A percentile compares a stretch with the other conserved stretches of the same genome.
Evolutionary conservation across 805 yeast genomes (phyloP).

Genomic region (Yamadazyma takamatsuzukensis): DNA sequence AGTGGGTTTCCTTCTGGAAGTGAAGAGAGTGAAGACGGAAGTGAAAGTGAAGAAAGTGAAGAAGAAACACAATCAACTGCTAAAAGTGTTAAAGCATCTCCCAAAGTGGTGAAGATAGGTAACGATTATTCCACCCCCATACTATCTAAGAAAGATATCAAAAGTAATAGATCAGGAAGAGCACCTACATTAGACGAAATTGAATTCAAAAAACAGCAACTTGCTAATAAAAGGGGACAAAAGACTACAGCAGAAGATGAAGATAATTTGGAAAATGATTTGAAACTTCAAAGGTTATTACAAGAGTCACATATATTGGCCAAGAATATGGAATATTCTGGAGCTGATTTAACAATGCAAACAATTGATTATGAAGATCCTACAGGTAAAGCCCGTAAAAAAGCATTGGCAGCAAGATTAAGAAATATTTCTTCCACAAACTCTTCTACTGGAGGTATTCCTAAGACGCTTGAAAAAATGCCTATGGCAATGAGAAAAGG

Average conservation of each 20-base stretch:
- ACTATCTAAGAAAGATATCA: slow-evolving; percentile 45
- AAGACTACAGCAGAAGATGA: slow-evolving; percentile 37
- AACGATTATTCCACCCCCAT: slow-evolving; percentile 29
- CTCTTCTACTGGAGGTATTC: slow-evolving; percentile 44
- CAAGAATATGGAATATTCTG: slow-evolving; percentile 45
- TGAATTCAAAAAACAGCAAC: slow-evolving; percentile 21
- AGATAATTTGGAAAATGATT: slow-evolving; percentile 62
- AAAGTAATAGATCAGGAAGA: slow-evolving; percentile 56
- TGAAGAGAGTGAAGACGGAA: slow-evolving; percentile 8
- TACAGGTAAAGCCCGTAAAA: slow-evolving; percentile 64
- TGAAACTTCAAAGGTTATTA: slow-evolving; percentile 67
- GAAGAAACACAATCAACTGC: slow-evolving; percentile 5
- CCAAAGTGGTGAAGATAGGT: slow-evolving; percentile 48
- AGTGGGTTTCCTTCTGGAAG: slow-evolving; percentile 6
- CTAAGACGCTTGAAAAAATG: slow-evolving; percentile 61
- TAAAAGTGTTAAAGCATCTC: slow-evolving; percentile 19
- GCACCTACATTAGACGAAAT: slow-evolving; percentile 45
- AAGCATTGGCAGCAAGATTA: slow-evolving; percentile 60
- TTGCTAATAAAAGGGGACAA: slow-evolving; percentile 28
- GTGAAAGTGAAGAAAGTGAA: slow-evolving; percentile 12
- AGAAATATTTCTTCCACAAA: slow-evolving; percentile 37
- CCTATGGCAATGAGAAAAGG: slow-evolving; percentile 90
- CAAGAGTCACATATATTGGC: slow-evolving; percentile 68
- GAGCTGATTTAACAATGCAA: slow-evolving; percentile 63
- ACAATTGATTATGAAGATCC: slow-evolving; percentile 61